phyloP scores from a whole-genome alignment of 306 rosid species.

The Herpetospermum pedunculosum region DNA sequence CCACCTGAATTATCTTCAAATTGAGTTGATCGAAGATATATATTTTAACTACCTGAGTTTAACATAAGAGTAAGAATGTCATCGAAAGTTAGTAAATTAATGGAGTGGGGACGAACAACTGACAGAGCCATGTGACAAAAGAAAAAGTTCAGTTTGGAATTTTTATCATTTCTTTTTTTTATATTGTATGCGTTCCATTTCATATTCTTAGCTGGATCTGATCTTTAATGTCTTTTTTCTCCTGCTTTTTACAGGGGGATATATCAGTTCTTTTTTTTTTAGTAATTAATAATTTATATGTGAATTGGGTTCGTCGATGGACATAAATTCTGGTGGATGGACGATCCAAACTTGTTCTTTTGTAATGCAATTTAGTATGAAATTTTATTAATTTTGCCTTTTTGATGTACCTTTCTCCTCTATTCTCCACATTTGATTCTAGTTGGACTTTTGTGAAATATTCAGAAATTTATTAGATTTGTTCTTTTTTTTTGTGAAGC shows the following conservation, averaged over 20 bases:
- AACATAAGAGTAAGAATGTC: too few species aligned
- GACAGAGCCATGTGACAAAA: conserved; percentile 13
- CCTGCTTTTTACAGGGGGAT: neutral
- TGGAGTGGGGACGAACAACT: neutral
- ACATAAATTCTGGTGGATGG: neutral
- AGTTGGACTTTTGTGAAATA: neutral
- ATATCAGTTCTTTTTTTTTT: neutral
- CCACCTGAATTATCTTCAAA: too few species aligned
- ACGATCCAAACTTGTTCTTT: neutral
- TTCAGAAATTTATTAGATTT: neutral
- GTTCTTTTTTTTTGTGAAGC: neutral
- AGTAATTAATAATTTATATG: neutral
- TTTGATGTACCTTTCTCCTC: neutral
- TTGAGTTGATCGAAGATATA: too few species aligned
- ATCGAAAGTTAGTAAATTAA: neutral
- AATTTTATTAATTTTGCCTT: neutral
- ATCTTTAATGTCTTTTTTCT: neutral
- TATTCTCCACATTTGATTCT: neutral
- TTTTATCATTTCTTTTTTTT: neutral
- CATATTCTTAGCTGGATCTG: conserved; percentile 5
- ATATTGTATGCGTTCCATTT: neutral
- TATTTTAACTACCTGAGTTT: too few species aligned
- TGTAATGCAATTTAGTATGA: neutral
- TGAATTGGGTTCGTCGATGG: conserved; percentile 5
- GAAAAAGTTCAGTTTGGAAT: neutral